Evolutionary conservation across 1,284 basidiomycete genomes (phyloP).

Genomic region (Fomes fomentarius): DNA sequence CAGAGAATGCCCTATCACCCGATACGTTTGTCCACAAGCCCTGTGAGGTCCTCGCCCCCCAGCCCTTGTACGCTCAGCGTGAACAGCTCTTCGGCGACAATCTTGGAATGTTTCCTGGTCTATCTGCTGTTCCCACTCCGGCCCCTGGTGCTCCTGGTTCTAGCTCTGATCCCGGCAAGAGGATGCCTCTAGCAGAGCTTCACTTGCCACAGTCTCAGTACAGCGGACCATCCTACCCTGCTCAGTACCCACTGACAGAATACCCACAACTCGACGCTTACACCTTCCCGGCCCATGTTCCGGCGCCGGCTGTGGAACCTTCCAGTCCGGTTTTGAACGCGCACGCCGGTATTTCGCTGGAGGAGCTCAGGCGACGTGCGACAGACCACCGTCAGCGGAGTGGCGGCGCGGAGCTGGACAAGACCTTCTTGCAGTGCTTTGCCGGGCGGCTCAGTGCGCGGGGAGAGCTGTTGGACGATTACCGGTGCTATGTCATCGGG

Average conservation of each 20-base stretch:
- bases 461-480: constrained; percentile 61
- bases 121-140: not conserved
- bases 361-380: constrained; percentile 56
- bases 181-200: constrained; percentile 14
- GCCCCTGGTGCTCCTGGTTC: not conserved
- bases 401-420: constrained; percentile 59
- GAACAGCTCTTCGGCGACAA: not conserved
- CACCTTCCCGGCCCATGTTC: not conserved
- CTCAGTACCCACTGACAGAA: not conserved
- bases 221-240: not conserved
- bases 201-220: constrained; percentile 6
- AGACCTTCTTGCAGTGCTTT: constrained; percentile 63
- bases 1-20: not conserved
- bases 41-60: constrained; percentile 13
- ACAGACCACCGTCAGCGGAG: constrained; percentile 52
- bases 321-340: constrained; percentile 43
- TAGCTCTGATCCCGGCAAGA: not conserved
- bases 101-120: constrained; percentile 7
- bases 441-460: constrained; percentile 61
- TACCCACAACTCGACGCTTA: not conserved
- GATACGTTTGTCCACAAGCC: not conserved
- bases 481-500: constrained; percentile 64
- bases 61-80: constrained; percentile 12
- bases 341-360: constrained; percentile 57
- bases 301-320: not conserved